phyloP scores from a whole-genome alignment of 306 rosid genomes.

The Canavalia gladiata region DNA sequence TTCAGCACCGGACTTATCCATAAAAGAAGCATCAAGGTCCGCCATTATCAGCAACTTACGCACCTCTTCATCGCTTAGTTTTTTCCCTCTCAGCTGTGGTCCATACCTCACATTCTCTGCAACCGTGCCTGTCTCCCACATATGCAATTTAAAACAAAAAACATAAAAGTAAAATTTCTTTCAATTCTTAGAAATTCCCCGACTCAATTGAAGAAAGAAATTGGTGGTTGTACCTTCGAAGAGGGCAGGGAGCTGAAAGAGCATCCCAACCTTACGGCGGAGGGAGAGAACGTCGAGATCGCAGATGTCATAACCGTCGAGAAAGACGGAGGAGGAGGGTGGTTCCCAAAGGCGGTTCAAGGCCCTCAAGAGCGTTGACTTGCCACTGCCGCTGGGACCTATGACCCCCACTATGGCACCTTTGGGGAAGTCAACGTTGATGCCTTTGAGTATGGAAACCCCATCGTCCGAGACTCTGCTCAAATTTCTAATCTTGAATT shows the following conservation, averaged over 20 bases:
- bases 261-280: conserved; percentile 95
- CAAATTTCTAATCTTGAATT: conserved; percentile 67
- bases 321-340: conserved; percentile 64
- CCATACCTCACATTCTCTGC: conserved; percentile 90
- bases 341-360: conserved; percentile 97
- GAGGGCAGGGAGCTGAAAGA: conserved; percentile 93
- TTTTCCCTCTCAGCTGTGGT: conserved; percentile 74
- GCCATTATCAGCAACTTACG: conserved; percentile 73
- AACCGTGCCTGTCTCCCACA: conserved; percentile 68
- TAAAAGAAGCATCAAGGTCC: conserved; percentile 82
- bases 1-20: conserved; percentile 65
- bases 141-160: background rate
- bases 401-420: conserved; percentile 79
- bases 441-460: conserved; percentile 63
- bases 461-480: conserved; percentile 64
- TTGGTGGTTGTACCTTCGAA: conserved; percentile 65
- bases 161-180: background rate
- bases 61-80: conserved; percentile 71
- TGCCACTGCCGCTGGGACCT: conserved; percentile 99
- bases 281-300: conserved; percentile 79
- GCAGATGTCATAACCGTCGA: conserved; percentile 71
- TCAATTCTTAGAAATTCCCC: background rate
- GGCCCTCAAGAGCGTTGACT: conserved; percentile 81
- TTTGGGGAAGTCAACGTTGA: conserved; percentile 67
- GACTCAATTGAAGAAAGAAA: background rate